Percentiles rank a stretch among this genome's conserved stretches.
These are phyloP conservation scores for Zopfia rhizophila DNA, from an alignment of 2,329 filamentous ascomycete genomes.

Conservation along the genomic window DNA sequence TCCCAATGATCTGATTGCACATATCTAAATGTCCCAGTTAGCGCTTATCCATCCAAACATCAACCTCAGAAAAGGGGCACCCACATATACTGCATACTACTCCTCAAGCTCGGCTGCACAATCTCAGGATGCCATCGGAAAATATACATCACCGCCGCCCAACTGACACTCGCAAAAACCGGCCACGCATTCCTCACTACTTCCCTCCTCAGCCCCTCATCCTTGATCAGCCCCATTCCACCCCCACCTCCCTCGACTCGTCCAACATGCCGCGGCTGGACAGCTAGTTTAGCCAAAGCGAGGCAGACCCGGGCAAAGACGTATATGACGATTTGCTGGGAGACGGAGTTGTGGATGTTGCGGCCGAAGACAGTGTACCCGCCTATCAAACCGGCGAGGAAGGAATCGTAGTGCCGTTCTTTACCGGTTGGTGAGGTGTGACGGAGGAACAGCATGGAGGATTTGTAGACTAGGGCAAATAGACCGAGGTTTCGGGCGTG, in stretches of 20 bases:
- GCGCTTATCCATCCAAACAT: slow-evolving; percentile 7
- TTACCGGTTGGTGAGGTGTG: slow-evolving; percentile 62
- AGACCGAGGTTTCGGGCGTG: slow-evolving; percentile 92
- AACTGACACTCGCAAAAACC: slow-evolving; percentile 88
- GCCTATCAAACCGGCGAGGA: slow-evolving; percentile 86
- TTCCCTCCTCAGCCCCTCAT: slow-evolving; percentile 49
- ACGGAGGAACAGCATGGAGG: slow-evolving; percentile 78
- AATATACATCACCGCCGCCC: slow-evolving; percentile 94
- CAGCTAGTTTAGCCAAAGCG: slow-evolving; percentile 82
- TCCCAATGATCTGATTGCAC: slow-evolving; percentile 91
- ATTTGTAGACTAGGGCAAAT: slow-evolving; percentile 92
- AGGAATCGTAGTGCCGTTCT: slow-evolving; percentile 80
- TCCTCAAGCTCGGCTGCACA: slow-evolving; percentile 88
- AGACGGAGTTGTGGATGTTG: slow-evolving; percentile 79
- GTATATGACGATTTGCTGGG: slow-evolving; percentile 98
- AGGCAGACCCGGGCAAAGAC: slow-evolving; percentile 92
- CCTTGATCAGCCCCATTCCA: slow-evolving; percentile 53
- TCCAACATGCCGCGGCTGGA: slow-evolving; percentile 66
- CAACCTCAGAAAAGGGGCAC: slow-evolving; percentile 40
- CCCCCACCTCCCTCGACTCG: slow-evolving; percentile 51
- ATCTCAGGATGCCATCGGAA: slow-evolving; percentile 93
- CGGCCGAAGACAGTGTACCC: slow-evolving; percentile 95
- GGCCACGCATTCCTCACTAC: slow-evolving; percentile 80
- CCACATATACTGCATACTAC: slow-evolving; percentile 98
- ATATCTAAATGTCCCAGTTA: slow-evolving; percentile 61